Percentiles rank a stretch among this genome's conserved stretches.
Evolutionary conservation across 2,329 filamentous ascomycete genomes (phyloP).

Genomic region (Hypoxylon sp.): DNA sequence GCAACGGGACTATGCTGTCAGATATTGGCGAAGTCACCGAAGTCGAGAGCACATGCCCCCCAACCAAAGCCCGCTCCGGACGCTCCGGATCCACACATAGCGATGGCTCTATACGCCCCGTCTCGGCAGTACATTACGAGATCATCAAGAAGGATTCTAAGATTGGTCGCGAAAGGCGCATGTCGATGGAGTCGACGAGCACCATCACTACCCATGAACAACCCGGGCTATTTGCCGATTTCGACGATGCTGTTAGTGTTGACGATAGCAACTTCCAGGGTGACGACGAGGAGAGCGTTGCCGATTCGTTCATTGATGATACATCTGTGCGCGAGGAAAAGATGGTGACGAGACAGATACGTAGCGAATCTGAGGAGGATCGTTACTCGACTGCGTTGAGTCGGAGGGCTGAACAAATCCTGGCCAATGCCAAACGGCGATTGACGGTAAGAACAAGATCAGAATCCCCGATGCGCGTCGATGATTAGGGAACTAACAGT

Average conservation of each 20-base stretch:
- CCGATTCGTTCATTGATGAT: slow-evolving; percentile 66
- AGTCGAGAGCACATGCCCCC: slow-evolving; percentile 62
- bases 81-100: slow-evolving; percentile 52
- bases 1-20: slow-evolving; percentile 76
- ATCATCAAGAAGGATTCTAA: slow-evolving; percentile 57
- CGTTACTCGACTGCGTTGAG: slow-evolving; percentile 81
- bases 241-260: slow-evolving; percentile 71
- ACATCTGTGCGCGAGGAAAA: slow-evolving; percentile 51
- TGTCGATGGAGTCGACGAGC: slow-evolving; percentile 70
- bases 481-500: slow-evolving; percentile 45
- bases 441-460: slow-evolving; percentile 74
- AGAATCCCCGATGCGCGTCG: not conserved
- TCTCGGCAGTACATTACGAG: slow-evolving; percentile 51
- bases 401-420: slow-evolving; percentile 86
- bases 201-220: slow-evolving; percentile 67
- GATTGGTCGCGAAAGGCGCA: slow-evolving; percentile 61
- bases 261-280: slow-evolving; percentile 75
- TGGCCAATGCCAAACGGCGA: slow-evolving; percentile 91
- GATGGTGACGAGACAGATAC: slow-evolving; percentile 42
- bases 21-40: slow-evolving; percentile 71
- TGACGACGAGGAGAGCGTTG: slow-evolving; percentile 75
- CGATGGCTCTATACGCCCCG: slow-evolving; percentile 47
- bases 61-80: slow-evolving; percentile 53
- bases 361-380: slow-evolving; percentile 61
- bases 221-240: slow-evolving; percentile 66